Conservation (phyloP, 2,329 filamentous ascomycete genomes). For the Passalora sequoiae region DNA sequence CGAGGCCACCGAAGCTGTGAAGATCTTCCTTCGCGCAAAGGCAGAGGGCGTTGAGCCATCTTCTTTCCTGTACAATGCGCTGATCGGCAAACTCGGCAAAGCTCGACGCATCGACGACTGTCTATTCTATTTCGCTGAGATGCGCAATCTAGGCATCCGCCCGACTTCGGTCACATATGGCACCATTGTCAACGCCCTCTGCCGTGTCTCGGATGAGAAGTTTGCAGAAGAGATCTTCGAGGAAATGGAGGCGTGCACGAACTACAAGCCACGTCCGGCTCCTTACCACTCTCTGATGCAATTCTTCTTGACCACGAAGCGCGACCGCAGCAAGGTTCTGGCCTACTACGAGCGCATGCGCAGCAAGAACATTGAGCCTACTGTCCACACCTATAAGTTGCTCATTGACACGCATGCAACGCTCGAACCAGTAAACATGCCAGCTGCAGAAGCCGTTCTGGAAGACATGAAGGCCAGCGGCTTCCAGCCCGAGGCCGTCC, state of each 20-base stretch:
- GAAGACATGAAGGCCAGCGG: constrained; percentile 69
- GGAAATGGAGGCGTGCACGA: constrained; percentile 97
- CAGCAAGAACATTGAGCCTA: constrained; percentile 77
- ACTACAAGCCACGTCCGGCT: constrained; percentile 95
- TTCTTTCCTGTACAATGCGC: constrained; percentile 94
- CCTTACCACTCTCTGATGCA: constrained; percentile 99
- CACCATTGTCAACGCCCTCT: constrained; percentile 95
- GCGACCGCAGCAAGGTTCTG: constrained; percentile 88
- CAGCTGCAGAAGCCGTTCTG: constrained; percentile 77
- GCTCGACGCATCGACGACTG: constrained; percentile 97
- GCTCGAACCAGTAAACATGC: constrained; percentile 84
- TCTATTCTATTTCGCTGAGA: constrained; percentile 95
- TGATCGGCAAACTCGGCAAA: constrained; percentile 97
- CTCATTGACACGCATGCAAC: constrained; percentile 93
- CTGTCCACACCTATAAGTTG: constrained; percentile 95
- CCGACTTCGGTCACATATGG: constrained; percentile 97
- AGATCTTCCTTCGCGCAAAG: constrained; percentile 93
- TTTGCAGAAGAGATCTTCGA: constrained; percentile 97
- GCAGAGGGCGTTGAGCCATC: constrained; percentile 91
- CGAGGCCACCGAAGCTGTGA: constrained; percentile 91
- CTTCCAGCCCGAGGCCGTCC: constrained; percentile 78
- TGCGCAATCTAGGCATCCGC: constrained; percentile 86
- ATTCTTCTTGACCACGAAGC: constrained; percentile 96
- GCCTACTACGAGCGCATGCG: constrained; percentile 95
- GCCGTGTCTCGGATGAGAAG: constrained; percentile 94